Percentiles rank a stretch among this genome's conserved stretches.
Conservation (phyloP, 2,329 filamentous ascomycete genomes). For the Keithomyces neogunnii region DNA sequence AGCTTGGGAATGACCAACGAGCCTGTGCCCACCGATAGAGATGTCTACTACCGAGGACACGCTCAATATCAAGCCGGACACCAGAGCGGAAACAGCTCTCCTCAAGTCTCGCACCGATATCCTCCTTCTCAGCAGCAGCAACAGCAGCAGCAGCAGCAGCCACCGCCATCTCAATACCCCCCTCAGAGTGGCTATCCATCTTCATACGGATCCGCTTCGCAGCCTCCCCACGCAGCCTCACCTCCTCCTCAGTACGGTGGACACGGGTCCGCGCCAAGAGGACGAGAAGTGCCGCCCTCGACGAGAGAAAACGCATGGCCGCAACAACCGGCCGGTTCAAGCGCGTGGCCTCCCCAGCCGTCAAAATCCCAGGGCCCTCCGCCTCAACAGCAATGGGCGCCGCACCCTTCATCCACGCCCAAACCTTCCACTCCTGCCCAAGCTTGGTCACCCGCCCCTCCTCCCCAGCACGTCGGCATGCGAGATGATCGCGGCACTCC, state of each 20-base stretch:
- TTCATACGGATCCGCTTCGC: constrained; percentile 27
- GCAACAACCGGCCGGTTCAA: constrained; percentile 12
- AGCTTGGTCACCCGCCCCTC: constrained; percentile 23
- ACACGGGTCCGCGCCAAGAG: constrained; percentile 35
- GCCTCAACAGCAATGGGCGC: constrained; percentile 24
- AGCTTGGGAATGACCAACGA: constrained; percentile 32
- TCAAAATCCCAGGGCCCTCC: constrained; percentile 24
- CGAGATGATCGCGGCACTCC: constrained; percentile 29
- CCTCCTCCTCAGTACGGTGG: constrained; percentile 47
- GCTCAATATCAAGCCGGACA: constrained; percentile 25
- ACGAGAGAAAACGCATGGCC: constrained; percentile 28
- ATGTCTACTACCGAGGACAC: constrained; percentile 37
- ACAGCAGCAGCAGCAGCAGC: too few relatives aligned
- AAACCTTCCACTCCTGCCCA: constrained; percentile 26
- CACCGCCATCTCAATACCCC: constrained; percentile 27
- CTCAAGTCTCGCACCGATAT: constrained; percentile 39
- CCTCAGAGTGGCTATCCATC: constrained; percentile 35
- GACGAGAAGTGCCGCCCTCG: constrained; percentile 32
- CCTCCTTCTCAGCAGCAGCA: constrained; percentile 28
- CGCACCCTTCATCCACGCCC: constrained; percentile 19
- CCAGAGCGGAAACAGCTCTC: constrained; percentile 33
- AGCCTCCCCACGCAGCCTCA: constrained; percentile 34
- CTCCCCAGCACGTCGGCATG: constrained; percentile 25
- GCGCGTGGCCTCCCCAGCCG: constrained; percentile 21
- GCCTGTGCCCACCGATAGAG: constrained; percentile 29